Percentiles rank a stretch among this genome's conserved stretches.
phyloP scores from a whole-genome alignment of 768 basidiomycete genomes.

The Suillus cothurnatus region DNA sequence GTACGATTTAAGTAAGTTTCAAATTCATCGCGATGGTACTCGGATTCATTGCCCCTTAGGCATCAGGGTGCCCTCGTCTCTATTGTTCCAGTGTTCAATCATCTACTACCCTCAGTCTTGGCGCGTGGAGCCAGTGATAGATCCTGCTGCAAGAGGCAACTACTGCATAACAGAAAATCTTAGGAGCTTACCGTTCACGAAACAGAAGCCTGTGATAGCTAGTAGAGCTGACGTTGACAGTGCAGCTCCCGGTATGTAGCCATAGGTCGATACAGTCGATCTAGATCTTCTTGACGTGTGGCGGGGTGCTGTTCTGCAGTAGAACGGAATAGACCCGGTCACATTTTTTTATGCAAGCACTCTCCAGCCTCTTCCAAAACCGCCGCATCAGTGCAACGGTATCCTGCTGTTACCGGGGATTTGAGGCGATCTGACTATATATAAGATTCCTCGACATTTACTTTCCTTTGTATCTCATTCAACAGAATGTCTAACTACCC shows the following conservation, averaged over 20 bases:
- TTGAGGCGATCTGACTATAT: not conserved
- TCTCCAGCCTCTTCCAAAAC: constrained; percentile 13
- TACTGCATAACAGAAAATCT: no score
- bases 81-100: not conserved
- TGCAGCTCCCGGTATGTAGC: no score
- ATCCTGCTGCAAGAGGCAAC: no score
- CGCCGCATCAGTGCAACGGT: not conserved
- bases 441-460: constrained; percentile 9
- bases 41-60: not conserved
- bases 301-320: no score
- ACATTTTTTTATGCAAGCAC: constrained; percentile 25
- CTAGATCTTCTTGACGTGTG: no score
- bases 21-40: not conserved
- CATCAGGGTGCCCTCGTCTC: no score
- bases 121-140: no score
- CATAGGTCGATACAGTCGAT: not conserved
- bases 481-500: constrained; percentile 32
- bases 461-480: constrained; percentile 9
- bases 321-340: constrained; percentile 21
- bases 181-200: no score
- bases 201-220: no score
- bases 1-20: not conserved
- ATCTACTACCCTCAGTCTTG: not conserved
- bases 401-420: no score
- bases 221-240: no score